Base-by-base conservation (phyloP, 2,329 filamentous ascomycete genomes). In the Exophiala calicioides region DNA sequence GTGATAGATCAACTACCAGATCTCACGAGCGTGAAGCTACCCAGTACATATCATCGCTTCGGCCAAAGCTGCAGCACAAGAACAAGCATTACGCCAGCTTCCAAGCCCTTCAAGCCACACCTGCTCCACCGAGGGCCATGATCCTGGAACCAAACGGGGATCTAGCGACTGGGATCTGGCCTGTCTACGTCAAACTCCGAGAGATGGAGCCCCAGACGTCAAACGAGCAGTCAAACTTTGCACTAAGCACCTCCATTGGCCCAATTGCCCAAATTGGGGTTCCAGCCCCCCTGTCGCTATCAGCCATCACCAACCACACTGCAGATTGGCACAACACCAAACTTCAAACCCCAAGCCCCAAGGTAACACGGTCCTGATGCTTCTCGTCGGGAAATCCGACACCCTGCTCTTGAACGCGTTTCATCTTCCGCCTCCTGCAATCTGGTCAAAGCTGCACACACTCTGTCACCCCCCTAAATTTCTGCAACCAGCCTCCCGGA, bases 371-470 rank as follows among this genome's bases (percentile, higher is more conserved):
- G 18, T 15, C 6, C 18, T 35, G 9, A 15, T 10, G 7, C 31
- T 16, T 23, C 31, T 32, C 20, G 21, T 15, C 27, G 39, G 37
- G 16, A 10, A 13, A 23, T 31, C 21, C 9, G 10, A 30, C 24
- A 27, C 34, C 37, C 24, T 30, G n/a, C 27, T 23, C 33, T 31
- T 13, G n/a, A n/a, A n/a, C n/a, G n/a, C n/a, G 48, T 51, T 51
- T 47, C 48, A 51, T 29, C 33, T 8, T 38, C 26, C 19, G 10
- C 26, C 32, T 39, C 48, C 48, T 51, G 48, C 48, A 47, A 51
- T 50, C 33, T 50, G 33, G 23, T 13, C 19, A 31, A 40, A 38
- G 20, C 35, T 43, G 47, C 47, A 43, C 41, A 20, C 42, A 50
- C 42, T 50, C 46, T 43, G 44, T n/a, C 32, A n/a, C n/a, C n/a